Base-by-base conservation (phyloP, 1,284 basidiomycete species). In the Coriolopsis trogii region DNA sequence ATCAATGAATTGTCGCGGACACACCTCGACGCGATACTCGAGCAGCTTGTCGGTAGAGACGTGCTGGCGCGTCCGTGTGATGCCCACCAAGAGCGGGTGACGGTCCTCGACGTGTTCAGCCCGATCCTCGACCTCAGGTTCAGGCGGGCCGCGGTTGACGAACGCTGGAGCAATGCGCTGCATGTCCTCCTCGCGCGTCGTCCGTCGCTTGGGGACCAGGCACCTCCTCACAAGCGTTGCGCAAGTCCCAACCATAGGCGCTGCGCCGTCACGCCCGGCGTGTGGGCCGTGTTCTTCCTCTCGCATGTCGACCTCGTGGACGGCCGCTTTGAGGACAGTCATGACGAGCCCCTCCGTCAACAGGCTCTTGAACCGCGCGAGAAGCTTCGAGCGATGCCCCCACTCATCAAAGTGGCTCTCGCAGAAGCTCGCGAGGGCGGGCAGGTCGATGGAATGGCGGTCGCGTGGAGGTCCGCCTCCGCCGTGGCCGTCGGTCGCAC, bases 381-480 rank as follows among this genome's bases (percentile, higher is more conserved):
- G 41, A 16, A 57, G 44, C 28, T 10, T 6, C 15, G 37, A 26
- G 26, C 36, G 36, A 20, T 18, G 16, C 7, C 46, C 46, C 82
- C 82, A 85, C 52, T 85, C 82, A 29, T 61, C 63, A 58, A 85
- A 84, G 49, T 75, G 75, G 34, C 68, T 62, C 62, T 84, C 82
- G 62, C 81, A 83, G 47, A 82, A 71, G 4, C 66, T 70, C 8
- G 78, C 80, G 16, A 80, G 61, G 16, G 69, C 70, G 12, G 74
- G 70, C 18, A 84, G 62, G 62, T 77, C 69, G 26, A 74, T 51
- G 34, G 73, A 62, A 13, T 61, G 63, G 13, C 48, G 63, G 40
- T 71, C 71, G 12, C 67, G 59, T 42, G 74, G 44, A 4, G 58
- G 50, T 5, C 68, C 63, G 20, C 67, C 67, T 2, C 63, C 64